Evolutionary conservation across 108 stramenopile species (phyloP).

Genomic region (Chaetoceros tenuissimus): DNA sequence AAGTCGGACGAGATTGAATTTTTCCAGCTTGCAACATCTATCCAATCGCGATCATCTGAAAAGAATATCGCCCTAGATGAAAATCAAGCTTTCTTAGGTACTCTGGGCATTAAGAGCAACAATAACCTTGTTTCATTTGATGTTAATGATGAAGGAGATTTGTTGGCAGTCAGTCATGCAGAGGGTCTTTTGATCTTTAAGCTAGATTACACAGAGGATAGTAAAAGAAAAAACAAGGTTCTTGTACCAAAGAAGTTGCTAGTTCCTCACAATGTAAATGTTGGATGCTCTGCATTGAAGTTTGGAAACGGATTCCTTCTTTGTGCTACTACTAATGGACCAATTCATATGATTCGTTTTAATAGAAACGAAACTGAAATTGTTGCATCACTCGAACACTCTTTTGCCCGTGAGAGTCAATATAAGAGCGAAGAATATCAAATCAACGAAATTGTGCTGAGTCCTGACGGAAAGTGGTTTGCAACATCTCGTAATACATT

Average conservation of each 20-base stretch:
- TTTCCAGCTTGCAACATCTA: constrained; percentile 28
- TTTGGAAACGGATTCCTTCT: constrained; percentile 24
- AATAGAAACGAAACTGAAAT: not conserved
- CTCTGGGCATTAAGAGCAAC: constrained; percentile 36
- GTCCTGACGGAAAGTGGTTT: constrained; percentile 48
- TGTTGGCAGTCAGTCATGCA: constrained; percentile 43
- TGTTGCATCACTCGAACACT: not conserved
- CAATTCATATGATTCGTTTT: constrained; percentile 21
- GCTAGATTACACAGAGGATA: constrained; percentile 20
- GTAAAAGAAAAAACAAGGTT: constrained; percentile 7
- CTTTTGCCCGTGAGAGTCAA: not conserved
- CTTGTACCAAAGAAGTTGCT: constrained; percentile 25
- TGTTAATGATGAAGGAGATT: constrained; percentile 47
- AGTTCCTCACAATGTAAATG: constrained; percentile 14
- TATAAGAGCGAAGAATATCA: constrained; percentile 11
- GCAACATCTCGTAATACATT: constrained; percentile 33
- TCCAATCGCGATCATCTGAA: not conserved
- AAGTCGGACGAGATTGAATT: constrained; percentile 49
- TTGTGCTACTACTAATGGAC: constrained; percentile 30
- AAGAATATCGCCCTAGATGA: constrained; percentile 18
- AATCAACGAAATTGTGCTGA: constrained; percentile 20
- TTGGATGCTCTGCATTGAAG: constrained; percentile 23
- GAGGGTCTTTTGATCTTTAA: constrained; percentile 35
- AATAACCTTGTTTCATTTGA: constrained; percentile 44
- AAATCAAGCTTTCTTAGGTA: constrained; percentile 45